Conservation (phyloP, 345 rosid genomes). For the Rhodamnia argentea region DNA sequence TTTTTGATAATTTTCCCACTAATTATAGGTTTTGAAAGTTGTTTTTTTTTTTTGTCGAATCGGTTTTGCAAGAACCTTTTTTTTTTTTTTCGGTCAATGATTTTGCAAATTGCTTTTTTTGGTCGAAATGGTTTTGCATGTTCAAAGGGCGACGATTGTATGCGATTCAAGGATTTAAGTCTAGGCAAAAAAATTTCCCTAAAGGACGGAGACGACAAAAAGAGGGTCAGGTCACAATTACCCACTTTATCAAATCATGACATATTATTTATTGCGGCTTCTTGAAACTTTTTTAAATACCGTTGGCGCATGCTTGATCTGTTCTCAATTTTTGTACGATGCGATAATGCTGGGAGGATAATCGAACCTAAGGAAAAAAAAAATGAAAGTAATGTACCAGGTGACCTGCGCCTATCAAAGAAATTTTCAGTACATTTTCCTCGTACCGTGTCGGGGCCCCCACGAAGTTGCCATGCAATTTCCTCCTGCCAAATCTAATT, state of each 20-base stretch:
- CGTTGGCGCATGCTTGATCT: background rate
- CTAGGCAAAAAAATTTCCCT: background rate
- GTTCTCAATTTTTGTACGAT: background rate
- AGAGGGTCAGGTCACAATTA: background rate
- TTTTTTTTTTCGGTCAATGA: too few species aligned
- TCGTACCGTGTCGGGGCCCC: background rate
- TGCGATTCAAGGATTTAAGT: background rate
- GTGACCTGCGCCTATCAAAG: background rate
- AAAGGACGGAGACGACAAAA: background rate
- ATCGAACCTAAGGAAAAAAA: background rate
- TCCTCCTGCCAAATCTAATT: background rate
- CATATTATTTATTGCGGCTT: background rate
- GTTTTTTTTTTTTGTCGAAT: too few species aligned
- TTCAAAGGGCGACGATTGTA: background rate
- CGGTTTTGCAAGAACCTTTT: too few species aligned
- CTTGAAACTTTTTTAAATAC: background rate
- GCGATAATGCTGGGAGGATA: background rate
- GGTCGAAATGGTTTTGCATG: background rate
- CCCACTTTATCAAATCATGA: background rate
- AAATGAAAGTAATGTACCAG: background rate
- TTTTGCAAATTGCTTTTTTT: too few species aligned
- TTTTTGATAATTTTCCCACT: too few species aligned
- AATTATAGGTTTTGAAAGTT: too few species aligned
- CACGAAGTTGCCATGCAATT: slow-evolving; percentile 26
- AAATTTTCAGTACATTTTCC: background rate